phyloP scores from a whole-genome alignment of 805 yeast genomes.

The Ogataea degrootiae region DNA sequence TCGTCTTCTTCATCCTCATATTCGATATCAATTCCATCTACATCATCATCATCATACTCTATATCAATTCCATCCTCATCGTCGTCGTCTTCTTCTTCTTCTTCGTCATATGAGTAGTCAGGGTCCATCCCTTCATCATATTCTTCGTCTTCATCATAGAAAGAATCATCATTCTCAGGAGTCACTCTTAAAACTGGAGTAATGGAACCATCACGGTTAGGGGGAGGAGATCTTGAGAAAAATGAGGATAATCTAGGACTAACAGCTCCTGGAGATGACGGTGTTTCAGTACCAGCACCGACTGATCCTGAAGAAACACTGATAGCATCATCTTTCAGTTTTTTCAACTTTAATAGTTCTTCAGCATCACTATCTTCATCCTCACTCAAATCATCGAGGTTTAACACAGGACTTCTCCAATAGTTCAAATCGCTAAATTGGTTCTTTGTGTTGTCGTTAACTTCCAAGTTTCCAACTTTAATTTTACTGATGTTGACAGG shows the following conservation, averaged over 20 bases:
- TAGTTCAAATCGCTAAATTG: constrained; percentile 81
- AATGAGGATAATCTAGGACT: constrained; percentile 16
- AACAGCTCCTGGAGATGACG: constrained; percentile 1
- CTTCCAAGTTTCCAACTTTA: constrained; percentile 11
- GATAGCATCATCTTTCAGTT: constrained; percentile 6
- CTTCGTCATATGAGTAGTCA: constrained; percentile 22
- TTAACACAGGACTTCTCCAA: constrained; percentile 82
- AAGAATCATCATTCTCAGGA: constrained; percentile 24
- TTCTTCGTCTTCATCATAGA: constrained; percentile 26
- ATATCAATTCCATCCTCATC: constrained; percentile 27
- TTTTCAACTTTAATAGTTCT: constrained; percentile 15
- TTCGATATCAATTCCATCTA: constrained; percentile 13
- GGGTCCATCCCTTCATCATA: constrained; percentile 14
- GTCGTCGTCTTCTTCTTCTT: constrained; percentile 31
- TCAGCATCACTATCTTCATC: constrained; percentile 33
- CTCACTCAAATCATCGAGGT: constrained; percentile 57
- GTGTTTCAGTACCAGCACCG: constrained; percentile 4
- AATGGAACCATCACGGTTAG: neutral
- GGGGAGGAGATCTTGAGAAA: constrained; percentile 15
- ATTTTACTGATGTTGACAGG: constrained; percentile 44
- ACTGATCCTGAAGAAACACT: neutral
- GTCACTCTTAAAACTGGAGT: constrained; percentile 13
- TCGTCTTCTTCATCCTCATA: constrained; percentile 25
- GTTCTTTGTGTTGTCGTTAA: constrained; percentile 39
- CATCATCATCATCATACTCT: constrained; percentile 25